Percentiles rank a stretch among this genome's conserved stretches.
Evolutionary conservation across 345 rosid species (phyloP).

Genomic region (Syzygium aqueum): DNA sequence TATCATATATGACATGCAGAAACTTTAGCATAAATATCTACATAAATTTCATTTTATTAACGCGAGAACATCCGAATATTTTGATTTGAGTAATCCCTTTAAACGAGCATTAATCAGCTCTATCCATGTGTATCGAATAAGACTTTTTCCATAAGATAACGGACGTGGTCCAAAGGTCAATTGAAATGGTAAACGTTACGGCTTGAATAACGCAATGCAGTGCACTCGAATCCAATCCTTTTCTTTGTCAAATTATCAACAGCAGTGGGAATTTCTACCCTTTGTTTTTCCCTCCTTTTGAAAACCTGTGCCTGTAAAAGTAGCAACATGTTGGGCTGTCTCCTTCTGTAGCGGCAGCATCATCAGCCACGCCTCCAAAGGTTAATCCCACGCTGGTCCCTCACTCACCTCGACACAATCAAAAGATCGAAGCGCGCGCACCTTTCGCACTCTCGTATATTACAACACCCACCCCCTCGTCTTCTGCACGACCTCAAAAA

Average conservation of each 20-base stretch:
- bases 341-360: not conserved
- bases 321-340: constrained; percentile 3
- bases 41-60: not conserved
- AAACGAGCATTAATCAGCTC: not conserved
- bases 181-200: not conserved
- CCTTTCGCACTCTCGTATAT: not conserved
- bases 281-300: not conserved
- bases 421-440: not conserved
- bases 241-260: not conserved
- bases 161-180: no score
- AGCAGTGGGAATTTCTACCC: not conserved
- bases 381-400: not conserved
- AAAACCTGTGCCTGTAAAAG: constrained; percentile 1
- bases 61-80: not conserved
- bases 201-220: not conserved
- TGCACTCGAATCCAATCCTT: not conserved
- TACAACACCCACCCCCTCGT: not conserved
- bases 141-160: not conserved
- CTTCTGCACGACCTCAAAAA: not conserved
- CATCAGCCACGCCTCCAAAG: not conserved
- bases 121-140: not conserved
- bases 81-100: not conserved
- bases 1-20: not conserved
- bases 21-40: not conserved
- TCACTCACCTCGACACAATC: not conserved